phyloP scores from a whole-genome alignment of 306 rosid species.

The Sicyos baderoa region DNA sequence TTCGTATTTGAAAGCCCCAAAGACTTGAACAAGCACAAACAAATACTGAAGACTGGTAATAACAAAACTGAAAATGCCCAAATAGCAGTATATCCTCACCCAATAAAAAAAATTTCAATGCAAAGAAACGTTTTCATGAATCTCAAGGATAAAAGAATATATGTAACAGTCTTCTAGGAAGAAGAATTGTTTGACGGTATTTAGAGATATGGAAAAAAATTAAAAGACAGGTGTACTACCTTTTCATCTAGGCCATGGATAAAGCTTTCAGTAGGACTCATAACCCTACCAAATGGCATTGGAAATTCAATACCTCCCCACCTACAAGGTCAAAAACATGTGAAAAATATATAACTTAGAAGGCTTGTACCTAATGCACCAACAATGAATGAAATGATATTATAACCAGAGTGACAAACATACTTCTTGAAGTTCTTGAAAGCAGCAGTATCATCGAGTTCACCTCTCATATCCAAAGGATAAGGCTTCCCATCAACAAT shows the following conservation, averaged over 20 bases:
- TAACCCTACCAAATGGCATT: constrained; percentile 94
- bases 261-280: constrained; percentile 76
- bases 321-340: constrained; percentile 39
- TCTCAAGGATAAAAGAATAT: background rate
- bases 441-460: constrained; percentile 93
- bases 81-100: background rate
- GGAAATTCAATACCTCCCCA: constrained; percentile 91
- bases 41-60: background rate
- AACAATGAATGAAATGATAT: background rate
- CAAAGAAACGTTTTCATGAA: background rate
- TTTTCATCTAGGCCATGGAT: constrained; percentile 90
- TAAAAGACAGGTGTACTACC: constrained; percentile 30
- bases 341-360: background rate
- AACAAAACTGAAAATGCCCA: constrained; percentile 4
- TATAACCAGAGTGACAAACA: constrained; percentile 13
- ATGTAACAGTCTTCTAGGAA: background rate
- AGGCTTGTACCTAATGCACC: background rate
- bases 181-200: background rate
- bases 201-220: background rate
- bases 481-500: constrained; percentile 85
- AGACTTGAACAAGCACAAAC: background rate
- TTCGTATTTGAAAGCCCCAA: background rate
- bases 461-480: constrained; percentile 99
- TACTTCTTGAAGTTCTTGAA: constrained; percentile 98
- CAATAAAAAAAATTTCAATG: background rate